A percentile compares a stretch with the other conserved stretches of the same genome.
phyloP scores from a whole-genome alignment of 2,329 filamentous ascomycete genomes.

The Uncinocarpus reesii region DNA sequence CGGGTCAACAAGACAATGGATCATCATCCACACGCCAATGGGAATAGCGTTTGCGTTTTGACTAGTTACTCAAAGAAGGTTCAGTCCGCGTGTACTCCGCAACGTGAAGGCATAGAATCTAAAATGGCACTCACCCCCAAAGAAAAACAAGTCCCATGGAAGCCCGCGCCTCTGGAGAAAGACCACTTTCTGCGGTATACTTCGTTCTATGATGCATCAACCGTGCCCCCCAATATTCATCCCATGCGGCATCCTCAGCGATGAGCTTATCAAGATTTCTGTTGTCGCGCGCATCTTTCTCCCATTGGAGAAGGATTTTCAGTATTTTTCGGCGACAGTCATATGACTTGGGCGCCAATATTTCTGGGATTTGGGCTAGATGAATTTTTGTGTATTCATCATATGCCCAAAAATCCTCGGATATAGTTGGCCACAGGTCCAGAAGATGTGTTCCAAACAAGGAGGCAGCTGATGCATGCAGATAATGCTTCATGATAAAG shows the following conservation, averaged over 20 bases:
- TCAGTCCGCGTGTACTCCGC: too few species aligned
- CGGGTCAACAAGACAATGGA: conserved; percentile 12
- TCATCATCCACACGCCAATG: conserved; percentile 11
- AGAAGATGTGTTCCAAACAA: conserved; percentile 19
- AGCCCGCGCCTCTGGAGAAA: conserved; percentile 11
- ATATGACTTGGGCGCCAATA: conserved; percentile 17
- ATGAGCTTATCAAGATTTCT: conserved; percentile 24
- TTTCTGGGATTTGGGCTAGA: conserved; percentile 15
- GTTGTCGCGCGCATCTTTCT: conserved; percentile 9
- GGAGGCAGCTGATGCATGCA: conserved; percentile 18
- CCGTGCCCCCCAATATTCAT: conserved; percentile 15
- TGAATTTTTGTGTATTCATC: conserved; percentile 16
- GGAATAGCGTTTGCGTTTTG: conserved; percentile 13
- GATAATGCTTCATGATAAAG: conserved; percentile 16
- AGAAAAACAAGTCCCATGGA: conserved; percentile 8
- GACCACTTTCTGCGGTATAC: conserved; percentile 6
- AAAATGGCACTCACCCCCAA: conserved; percentile 11
- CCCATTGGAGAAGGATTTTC: conserved; percentile 17
- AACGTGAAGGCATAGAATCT: not conserved
- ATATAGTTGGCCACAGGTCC: conserved; percentile 18
- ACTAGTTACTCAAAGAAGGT: too few species aligned
- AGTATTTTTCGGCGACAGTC: conserved; percentile 13
- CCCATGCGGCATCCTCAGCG: conserved; percentile 24
- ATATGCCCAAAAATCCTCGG: conserved; percentile 19
- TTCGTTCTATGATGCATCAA: conserved; percentile 8